Percentiles rank a stretch among this genome's conserved stretches.
Conservation (phyloP, 2,329 filamentous ascomycete species). For the Dactylellina cionopaga region DNA sequence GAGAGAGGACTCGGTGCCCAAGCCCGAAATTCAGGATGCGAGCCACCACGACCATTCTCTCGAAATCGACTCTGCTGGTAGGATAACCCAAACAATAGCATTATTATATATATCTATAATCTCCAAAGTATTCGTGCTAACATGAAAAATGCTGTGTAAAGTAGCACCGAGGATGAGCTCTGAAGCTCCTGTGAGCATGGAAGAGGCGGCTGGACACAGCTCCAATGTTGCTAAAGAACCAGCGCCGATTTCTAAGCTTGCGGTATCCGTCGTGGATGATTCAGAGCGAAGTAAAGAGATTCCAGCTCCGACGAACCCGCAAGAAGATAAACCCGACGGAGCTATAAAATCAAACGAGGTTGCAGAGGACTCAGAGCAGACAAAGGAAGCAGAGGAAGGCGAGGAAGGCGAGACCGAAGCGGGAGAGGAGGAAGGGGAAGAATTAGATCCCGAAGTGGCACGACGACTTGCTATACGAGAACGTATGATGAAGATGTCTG, state of each 20-base stretch:
- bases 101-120: too few relatives aligned
- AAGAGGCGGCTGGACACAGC: constrained; percentile 7
- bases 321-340: constrained; percentile 60
- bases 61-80: neutral
- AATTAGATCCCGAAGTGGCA: constrained; percentile 85
- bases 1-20: constrained; percentile 58
- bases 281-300: neutral
- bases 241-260: neutral
- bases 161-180: constrained; percentile 9
- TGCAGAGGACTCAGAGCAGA: constrained; percentile 61
- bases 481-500: constrained; percentile 98
- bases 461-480: constrained; percentile 89
- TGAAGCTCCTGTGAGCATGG: neutral
- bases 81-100: too few relatives aligned
- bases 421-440: constrained; percentile 57
- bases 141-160: neutral
- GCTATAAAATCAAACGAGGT: constrained; percentile 60
- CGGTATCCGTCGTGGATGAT: neutral
- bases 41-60: neutral
- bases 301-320: constrained; percentile 54
- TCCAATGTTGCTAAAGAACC: neutral
- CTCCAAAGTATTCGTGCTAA: neutral
- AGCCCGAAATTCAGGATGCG: constrained; percentile 14
- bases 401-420: constrained; percentile 46
- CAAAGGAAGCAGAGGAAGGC: constrained; percentile 60